Base-by-base conservation (phyloP, 1,284 basidiomycete species). In the Ustilago trichophora region DNA sequence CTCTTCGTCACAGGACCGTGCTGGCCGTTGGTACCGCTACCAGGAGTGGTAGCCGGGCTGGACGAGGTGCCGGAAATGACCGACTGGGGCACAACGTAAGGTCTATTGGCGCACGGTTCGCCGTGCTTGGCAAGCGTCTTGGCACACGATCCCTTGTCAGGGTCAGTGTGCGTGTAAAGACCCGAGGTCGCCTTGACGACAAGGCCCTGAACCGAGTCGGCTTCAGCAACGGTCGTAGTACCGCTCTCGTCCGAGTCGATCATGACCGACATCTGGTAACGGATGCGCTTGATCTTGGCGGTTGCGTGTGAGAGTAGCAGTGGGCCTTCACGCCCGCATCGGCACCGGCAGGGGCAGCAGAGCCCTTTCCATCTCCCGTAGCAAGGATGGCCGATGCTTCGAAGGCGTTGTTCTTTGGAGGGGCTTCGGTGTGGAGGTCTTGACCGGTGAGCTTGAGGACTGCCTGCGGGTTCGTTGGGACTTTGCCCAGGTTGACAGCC, bases 211-310 rank as follows among this genome's bases (percentile, higher is more conserved):
- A 52, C 19, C 18, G 35, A 33, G 0, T 55, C 47, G 0, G 36
- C 29, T 11, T 31, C 15, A 15, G 47, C 52, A 3, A 21, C 43
- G 1, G 33, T 44, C 2, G 43, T 32, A 8, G 19, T 13, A 13
- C 63, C 63, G 48, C 56, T 66, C 50, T 66, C 56, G 32, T 66
- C 63, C 21, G n/a, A 22, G 25, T 66, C 63, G 22, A 59, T 16
- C 32, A 25, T 6, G 15, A 66, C 34, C 5, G 36, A 36, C 63
- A 66, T 66, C 19, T 42, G 37, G 38, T 66, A 66, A 13, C 63
- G 55, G 27, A 66, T 48, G 12, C 63, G 50, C 19, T 33, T 48
- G 47, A 66, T 59, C 33, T 43, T 66, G 31, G 45, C 46, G 2
- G 37, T 37, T 2, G 26, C 29, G 24, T 58, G 55, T 4, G 46